Evolutionary conservation across 2,329 filamentous ascomycete genomes (phyloP), one percentile per base, ranked within the genome.

Genomic region (Aspergillus aculeatus): DNA sequence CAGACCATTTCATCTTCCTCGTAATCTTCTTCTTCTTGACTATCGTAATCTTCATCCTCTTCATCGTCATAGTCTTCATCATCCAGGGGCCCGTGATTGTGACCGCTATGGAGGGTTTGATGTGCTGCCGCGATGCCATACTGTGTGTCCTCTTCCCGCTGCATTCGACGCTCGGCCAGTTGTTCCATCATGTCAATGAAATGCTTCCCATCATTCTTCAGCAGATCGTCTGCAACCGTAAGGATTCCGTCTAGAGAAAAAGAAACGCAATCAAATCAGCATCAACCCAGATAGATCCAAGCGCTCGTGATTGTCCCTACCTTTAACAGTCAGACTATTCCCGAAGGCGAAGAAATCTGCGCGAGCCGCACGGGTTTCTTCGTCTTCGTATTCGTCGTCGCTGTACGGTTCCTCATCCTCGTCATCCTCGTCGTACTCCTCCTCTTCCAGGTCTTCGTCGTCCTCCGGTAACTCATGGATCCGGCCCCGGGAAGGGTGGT

Each of bases 131-230:
- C 83, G 58, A 88, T 82, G 72, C 87, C 83, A 69, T 86, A 86
- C 67, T 88, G 87, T 54, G 91, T 91, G 73, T 97, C 92, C 78
- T 95, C 93, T 80, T 98, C 94, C 68, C 95, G 89, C 73, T 93
- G 91, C 94, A 99, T 97, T 69, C 95, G 87, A 70, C 94, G 91
- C 80, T 99, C 95, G 41, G 95, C 95, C 69, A 99, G 85, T 80
- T 98, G 94, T 77, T 99, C 95, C 95, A 99, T 99, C 95, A 99
- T 99, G 76, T 99, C 95, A 78, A 99, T 99, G 80, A 99, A 99
- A 73, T 96, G 96, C 78, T 96, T 96, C 71, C 95, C 95, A 77
- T 99, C 95, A 78, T 99, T 99, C 78, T 98, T 98, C 64, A 99
- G 85, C 66, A 99, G 84, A 79, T 99, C 95, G 82, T 99, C 95